Percentiles rank a stretch among this genome's conserved stretches.
Evolutionary conservation across 1,284 basidiomycete species (phyloP).

Genomic region (Ustilago tritici): DNA sequence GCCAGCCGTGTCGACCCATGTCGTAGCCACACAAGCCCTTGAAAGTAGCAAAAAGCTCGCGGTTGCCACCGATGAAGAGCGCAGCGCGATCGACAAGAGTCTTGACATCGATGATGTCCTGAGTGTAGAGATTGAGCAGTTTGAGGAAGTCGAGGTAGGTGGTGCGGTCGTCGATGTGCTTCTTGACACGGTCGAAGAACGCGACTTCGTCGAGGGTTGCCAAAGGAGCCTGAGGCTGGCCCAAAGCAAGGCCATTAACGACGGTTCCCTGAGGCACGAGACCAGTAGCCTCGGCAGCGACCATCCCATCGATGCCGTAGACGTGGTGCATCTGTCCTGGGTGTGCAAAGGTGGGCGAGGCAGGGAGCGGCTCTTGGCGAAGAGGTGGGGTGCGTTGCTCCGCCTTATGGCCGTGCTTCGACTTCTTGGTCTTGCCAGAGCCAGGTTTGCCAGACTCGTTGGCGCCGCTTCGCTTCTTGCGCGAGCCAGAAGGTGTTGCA

Average conservation of each 20-base stretch:
- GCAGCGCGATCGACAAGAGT: slow-evolving; percentile 88
- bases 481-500: slow-evolving; percentile 35
- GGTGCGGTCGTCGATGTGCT: slow-evolving; percentile 83
- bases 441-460: slow-evolving; percentile 43
- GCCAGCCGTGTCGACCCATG: slow-evolving; percentile 76
- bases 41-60: slow-evolving; percentile 86
- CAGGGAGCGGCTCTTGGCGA: slow-evolving; percentile 42
- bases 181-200: slow-evolving; percentile 94
- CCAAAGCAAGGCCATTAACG: slow-evolving; percentile 49
- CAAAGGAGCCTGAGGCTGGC: slow-evolving; percentile 70
- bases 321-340: slow-evolving; percentile 52
- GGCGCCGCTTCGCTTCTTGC: slow-evolving; percentile 59
- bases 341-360: slow-evolving; percentile 46
- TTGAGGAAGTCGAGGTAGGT: slow-evolving; percentile 97
- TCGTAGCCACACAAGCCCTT: slow-evolving; percentile 85
- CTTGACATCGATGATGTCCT: slow-evolving; percentile 87
- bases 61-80: slow-evolving; percentile 81
- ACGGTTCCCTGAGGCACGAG: slow-evolving; percentile 50
- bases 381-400: slow-evolving; percentile 53
- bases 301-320: slow-evolving; percentile 61
- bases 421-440: slow-evolving; percentile 61
- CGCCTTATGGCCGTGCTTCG: slow-evolving; percentile 62
- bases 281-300: slow-evolving; percentile 53
- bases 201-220: slow-evolving; percentile 85
- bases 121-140: slow-evolving; percentile 92